Percentiles rank a stretch among this genome's conserved stretches.
These are phyloP conservation scores for Excoecaria cochinchinensis DNA, from an alignment of 345 rosid species.

Conservation along the genomic window DNA sequence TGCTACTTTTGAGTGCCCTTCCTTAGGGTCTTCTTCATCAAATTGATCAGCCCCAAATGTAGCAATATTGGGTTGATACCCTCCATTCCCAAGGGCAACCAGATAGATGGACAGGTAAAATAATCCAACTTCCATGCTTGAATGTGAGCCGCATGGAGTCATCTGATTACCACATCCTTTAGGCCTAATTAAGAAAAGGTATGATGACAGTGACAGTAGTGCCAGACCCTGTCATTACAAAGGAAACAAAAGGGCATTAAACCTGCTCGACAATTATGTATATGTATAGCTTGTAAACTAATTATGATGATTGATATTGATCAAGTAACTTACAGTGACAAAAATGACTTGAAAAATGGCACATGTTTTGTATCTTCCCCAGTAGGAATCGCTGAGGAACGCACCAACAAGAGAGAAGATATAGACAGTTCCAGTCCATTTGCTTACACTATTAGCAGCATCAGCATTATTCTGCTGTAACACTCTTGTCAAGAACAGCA, in stretches of 20 bases:
- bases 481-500: constrained; percentile 92
- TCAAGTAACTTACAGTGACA: constrained; percentile 76
- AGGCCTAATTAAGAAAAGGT: constrained; percentile 75
- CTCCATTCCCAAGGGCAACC: constrained; percentile 89
- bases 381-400: constrained; percentile 93
- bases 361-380: constrained; percentile 99
- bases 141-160: constrained; percentile 71
- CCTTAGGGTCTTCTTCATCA: constrained; percentile 84
- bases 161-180: constrained; percentile 70
- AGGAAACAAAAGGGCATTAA: too few species aligned
- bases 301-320: too few species aligned
- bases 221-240: constrained; percentile 62
- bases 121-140: constrained; percentile 55
- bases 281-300: too few species aligned
- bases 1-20: constrained; percentile 79
- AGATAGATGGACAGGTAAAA: constrained; percentile 92
- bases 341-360: constrained; percentile 92
- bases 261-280: too few species aligned
- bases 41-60: constrained; percentile 98
- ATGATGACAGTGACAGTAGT: constrained; percentile 67
- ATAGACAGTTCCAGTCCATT: constrained; percentile 99
- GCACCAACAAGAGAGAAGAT: constrained; percentile 98
- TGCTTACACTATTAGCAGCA: constrained; percentile 97
- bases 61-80: constrained; percentile 96
- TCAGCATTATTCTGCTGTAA: constrained; percentile 89